Base-by-base conservation (phyloP, 192 early-diverging fungal genomes). In the Backusella macrospora region DNA sequence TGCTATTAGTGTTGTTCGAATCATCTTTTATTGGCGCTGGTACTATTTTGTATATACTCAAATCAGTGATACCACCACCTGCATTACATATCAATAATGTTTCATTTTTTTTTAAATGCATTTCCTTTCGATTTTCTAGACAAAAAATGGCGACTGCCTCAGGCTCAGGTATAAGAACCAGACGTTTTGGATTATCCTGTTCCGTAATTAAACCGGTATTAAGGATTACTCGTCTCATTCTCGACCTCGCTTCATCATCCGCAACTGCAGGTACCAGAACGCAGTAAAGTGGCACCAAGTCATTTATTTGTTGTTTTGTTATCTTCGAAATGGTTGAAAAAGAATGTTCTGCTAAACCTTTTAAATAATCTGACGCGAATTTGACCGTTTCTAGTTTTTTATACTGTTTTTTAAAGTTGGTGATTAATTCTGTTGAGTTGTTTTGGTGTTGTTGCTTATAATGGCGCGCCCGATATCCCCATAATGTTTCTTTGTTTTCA, bases 371-470 rank as follows among this genome's bases (percentile, higher is more conserved):
- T 23, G 52, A 21, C 13, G 12, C 21, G 12, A 1, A 12, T 6
- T 26, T 0, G 52, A 59, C 13, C 13, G 52, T 23, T 26, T 8
- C 1, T 59, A 7, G 2, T 8, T 59, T 21, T 26, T 59, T 59
- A 23, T 59, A 59, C 52, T 59, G 52, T 10, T 59, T 59, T 59
- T 59, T 59, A 12, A 59, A 59, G 26, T 59, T 59, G 52, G 52
- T 26, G 5, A 59, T 59, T 0, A 59, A 3, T 59, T 26, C 26
- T 23, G 18, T 10, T n/a, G 29, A 34, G 29, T 23, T n/a, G 3
- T 4, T 10, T 26, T 59, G 52, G 12, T 59, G 52, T 23, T 59
- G 52, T 0, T 59, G 52, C 3, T 26, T 59, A 10, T 59, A 59
- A 59, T 59, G 52, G 26, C 52, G 52, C 26, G 52, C 52, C 12